These are phyloP conservation scores for Massariosphaeria phaeospora DNA, from an alignment of 495 filamentous ascomycete species.

Conservation along the genomic window DNA sequence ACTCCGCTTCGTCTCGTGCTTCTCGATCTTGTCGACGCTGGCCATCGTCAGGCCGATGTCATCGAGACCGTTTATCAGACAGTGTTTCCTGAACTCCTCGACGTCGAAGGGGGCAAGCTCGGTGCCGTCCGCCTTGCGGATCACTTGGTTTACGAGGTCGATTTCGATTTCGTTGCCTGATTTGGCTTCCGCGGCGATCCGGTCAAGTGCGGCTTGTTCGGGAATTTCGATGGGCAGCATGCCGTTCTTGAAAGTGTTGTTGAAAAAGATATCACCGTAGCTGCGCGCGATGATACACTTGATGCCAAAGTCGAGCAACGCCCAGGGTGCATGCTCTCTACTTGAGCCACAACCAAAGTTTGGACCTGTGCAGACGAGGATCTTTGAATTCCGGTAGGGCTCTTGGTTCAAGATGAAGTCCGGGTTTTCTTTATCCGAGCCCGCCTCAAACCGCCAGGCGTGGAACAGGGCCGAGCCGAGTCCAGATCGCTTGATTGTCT, in stretches of 20 bases:
- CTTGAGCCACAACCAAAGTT: constrained; percentile 96
- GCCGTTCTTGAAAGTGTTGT: constrained; percentile 99
- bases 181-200: constrained; percentile 72
- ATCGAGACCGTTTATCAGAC: constrained; percentile 88
- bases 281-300: constrained; percentile 86
- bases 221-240: constrained; percentile 85
- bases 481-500: constrained; percentile 97
- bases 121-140: constrained; percentile 69
- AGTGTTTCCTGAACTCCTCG: constrained; percentile 89
- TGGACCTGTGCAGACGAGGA: constrained; percentile 84
- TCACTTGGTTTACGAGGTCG: constrained; percentile 78
- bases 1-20: constrained; percentile 73
- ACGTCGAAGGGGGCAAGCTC: constrained; percentile 75
- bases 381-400: constrained; percentile 79
- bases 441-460: constrained; percentile 67
- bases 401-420: constrained; percentile 89
- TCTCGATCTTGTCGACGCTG: constrained; percentile 79
- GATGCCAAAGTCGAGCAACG: constrained; percentile 93
- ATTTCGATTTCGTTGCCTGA: constrained; percentile 85
- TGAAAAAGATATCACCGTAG: constrained; percentile 98
- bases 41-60: constrained; percentile 95
- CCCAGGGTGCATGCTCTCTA: constrained; percentile 96
- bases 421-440: constrained; percentile 62
- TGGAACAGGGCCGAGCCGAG: constrained; percentile 84
- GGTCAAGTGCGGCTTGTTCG: constrained; percentile 59